Conservation (phyloP, 2,329 filamentous ascomycete genomes). For the Stemphylium lycopersici region DNA sequence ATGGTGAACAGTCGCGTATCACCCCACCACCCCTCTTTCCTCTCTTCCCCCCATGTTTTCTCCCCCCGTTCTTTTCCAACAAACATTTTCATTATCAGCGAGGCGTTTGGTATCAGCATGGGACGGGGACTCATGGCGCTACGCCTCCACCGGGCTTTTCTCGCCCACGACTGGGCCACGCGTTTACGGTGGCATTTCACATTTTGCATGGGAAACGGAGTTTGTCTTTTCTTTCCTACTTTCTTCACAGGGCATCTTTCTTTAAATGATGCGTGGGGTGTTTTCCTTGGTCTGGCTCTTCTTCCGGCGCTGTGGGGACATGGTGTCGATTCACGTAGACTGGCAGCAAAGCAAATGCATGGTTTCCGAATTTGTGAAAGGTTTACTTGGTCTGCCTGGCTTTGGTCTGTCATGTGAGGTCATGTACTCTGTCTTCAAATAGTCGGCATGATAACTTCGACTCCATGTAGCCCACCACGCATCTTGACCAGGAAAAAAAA, state of each 20-base stretch:
- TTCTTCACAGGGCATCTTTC: neutral
- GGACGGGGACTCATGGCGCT: conserved; percentile 12
- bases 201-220: neutral
- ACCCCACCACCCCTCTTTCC: conserved; percentile 1
- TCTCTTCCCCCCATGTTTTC: conserved; percentile 4
- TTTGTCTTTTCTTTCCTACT: neutral
- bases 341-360: no score
- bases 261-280: neutral
- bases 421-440: no score
- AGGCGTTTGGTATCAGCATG: conserved; percentile 28
- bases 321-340: no score
- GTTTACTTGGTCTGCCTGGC: no score
- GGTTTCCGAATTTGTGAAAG: no score
- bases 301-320: no score
- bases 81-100: conserved; percentile 22
- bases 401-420: no score
- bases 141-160: neutral
- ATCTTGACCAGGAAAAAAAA: no score
- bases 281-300: no score
- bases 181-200: conserved; percentile 21
- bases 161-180: neutral
- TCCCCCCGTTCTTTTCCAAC: conserved; percentile 8
- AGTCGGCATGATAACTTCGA: no score
- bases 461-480: no score
- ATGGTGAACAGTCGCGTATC: conserved; percentile 3